Percentiles rank a stretch among this genome's conserved stretches.
Evolutionary conservation across 345 rosid species (phyloP).

Genomic region (Turnera subulata): DNA sequence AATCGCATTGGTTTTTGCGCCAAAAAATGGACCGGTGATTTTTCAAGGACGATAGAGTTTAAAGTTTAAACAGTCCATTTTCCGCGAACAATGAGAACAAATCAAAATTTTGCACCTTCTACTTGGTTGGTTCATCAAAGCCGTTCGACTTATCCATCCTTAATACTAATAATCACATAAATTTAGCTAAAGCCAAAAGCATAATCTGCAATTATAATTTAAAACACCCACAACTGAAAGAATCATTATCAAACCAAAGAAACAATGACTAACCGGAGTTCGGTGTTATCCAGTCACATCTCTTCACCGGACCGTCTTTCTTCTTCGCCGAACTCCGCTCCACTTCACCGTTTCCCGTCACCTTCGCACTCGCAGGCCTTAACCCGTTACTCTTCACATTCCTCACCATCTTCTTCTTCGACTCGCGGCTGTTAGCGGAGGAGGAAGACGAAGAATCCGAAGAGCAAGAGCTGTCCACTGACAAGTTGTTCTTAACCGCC

Average conservation of each 20-base stretch:
- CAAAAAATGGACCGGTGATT: too few relatives aligned
- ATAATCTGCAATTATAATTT: too few relatives aligned
- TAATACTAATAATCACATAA: too few relatives aligned
- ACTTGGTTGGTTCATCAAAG: not conserved
- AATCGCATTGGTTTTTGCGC: too few relatives aligned
- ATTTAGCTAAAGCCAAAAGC: too few relatives aligned
- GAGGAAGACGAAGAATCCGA: slow-evolving; percentile 37
- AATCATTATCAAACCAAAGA: too few relatives aligned
- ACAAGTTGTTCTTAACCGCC: slow-evolving; percentile 37
- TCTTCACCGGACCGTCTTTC: slow-evolving; percentile 45
- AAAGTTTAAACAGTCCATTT: too few relatives aligned
- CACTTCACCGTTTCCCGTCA: slow-evolving; percentile 22
- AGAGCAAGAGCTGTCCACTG: slow-evolving; percentile 55
- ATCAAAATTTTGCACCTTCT: slow-evolving; percentile 5
- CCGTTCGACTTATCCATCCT: too few relatives aligned
- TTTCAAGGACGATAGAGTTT: too few relatives aligned
- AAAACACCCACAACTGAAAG: too few relatives aligned
- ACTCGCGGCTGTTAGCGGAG: slow-evolving; percentile 31
- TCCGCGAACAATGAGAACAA: too few relatives aligned
- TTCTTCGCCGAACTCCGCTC: slow-evolving; percentile 24
- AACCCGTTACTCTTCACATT: slow-evolving; percentile 36
- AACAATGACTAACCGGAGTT: slow-evolving; percentile 59
- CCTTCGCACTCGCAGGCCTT: slow-evolving; percentile 28
- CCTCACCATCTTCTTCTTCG: slow-evolving; percentile 33
- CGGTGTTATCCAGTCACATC: slow-evolving; percentile 92